Evolutionary conservation across 495 filamentous ascomycete genomes (phyloP).

Genomic region (Podospora sp.): DNA sequence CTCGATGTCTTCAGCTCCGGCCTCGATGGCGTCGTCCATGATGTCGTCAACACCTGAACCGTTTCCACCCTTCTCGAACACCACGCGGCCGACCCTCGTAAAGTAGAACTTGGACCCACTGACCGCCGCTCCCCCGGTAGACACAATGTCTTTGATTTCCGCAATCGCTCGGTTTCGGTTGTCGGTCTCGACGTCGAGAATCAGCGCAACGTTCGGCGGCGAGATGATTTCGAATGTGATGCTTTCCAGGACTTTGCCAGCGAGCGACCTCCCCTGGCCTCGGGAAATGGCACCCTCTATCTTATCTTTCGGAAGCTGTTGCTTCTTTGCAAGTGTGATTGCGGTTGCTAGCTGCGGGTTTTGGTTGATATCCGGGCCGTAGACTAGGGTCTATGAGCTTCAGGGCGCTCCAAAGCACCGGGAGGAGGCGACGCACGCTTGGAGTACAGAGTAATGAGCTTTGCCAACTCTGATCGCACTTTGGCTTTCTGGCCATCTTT

Average conservation of each 20-base stretch:
- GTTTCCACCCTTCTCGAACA: slow-evolving; percentile 61
- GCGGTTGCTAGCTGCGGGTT: slow-evolving; percentile 74
- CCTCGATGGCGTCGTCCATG: slow-evolving; percentile 83
- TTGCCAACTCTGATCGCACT: slow-evolving; percentile 47
- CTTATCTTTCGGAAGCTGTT: slow-evolving; percentile 75
- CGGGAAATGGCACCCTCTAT: slow-evolving; percentile 85
- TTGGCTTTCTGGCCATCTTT: slow-evolving; percentile 65
- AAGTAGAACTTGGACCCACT: slow-evolving; percentile 85
- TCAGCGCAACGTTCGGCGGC: slow-evolving; percentile 72
- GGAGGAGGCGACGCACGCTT: slow-evolving; percentile 45
- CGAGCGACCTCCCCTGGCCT: slow-evolving; percentile 77
- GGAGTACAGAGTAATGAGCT: slow-evolving; percentile 56
- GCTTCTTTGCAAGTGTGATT: slow-evolving; percentile 81
- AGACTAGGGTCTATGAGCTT: slow-evolving; percentile 40
- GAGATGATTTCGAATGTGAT: slow-evolving; percentile 82
- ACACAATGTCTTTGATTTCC: slow-evolving; percentile 69
- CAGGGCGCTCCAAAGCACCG: not conserved
- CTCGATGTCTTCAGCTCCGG: slow-evolving; percentile 79
- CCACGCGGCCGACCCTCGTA: slow-evolving; percentile 70
- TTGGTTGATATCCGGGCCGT: slow-evolving; percentile 68
- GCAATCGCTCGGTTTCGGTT: slow-evolving; percentile 70
- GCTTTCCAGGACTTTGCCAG: slow-evolving; percentile 71
- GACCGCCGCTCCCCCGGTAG: slow-evolving; percentile 64
- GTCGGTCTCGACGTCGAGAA: slow-evolving; percentile 79
- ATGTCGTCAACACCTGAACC: slow-evolving; percentile 68